phyloP scores from a whole-genome alignment of 1,284 basidiomycete species.

The Moniliophthora roreri region DNA sequence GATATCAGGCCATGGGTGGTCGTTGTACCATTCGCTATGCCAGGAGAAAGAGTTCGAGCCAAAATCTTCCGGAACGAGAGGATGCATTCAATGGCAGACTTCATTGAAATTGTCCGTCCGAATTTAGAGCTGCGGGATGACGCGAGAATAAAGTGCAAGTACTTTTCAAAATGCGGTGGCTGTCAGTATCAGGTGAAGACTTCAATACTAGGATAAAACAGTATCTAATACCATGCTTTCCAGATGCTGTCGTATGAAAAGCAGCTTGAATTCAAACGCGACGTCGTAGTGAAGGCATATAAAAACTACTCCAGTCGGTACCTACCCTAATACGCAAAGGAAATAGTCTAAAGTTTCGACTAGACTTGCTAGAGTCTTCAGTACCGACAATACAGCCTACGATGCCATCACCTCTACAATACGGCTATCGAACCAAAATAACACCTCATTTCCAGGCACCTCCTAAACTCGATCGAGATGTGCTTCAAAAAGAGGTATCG shows the following conservation, averaged over 20 bases:
- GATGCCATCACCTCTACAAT: constrained; percentile 85
- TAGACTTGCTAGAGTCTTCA: constrained; percentile 54
- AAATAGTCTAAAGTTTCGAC: neutral
- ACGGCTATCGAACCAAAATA: constrained; percentile 94
- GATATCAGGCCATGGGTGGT: constrained; percentile 70
- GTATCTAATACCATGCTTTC: neutral
- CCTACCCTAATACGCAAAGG: constrained; percentile 4
- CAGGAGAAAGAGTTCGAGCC: constrained; percentile 75
- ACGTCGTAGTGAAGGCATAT: constrained; percentile 89
- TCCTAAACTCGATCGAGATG: constrained; percentile 49
- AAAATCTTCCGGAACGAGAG: constrained; percentile 67
- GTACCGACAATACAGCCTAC: constrained; percentile 78
- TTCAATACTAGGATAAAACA: neutral
- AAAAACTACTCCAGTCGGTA: constrained; percentile 69
- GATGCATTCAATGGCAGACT: constrained; percentile 76
- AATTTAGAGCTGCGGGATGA: constrained; percentile 69
- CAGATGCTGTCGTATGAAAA: constrained; percentile 87
- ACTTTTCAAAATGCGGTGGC: constrained; percentile 83
- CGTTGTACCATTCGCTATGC: constrained; percentile 80
- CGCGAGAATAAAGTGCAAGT: constrained; percentile 70
- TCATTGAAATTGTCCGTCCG: constrained; percentile 69
- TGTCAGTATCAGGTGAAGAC: constrained; percentile 72
- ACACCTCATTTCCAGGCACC: constrained; percentile 95
- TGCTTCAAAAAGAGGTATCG: constrained; percentile 26
- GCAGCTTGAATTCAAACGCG: constrained; percentile 85